Base-by-base conservation (phyloP, 2,329 filamentous ascomycete species). In the Orbilia ellipsospora region DNA sequence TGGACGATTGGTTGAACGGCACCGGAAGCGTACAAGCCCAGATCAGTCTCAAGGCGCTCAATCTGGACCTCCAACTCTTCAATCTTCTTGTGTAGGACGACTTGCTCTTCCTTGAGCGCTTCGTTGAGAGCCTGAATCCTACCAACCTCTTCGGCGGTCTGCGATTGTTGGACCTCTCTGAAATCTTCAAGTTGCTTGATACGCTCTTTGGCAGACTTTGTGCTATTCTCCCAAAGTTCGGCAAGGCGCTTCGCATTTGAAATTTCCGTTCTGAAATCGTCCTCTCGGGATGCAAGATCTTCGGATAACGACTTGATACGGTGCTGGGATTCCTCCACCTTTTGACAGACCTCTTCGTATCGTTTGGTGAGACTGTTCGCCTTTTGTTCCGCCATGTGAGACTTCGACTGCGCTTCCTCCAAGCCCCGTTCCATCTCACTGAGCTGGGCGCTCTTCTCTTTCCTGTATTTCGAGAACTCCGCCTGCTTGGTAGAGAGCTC, bases 391-490 rank as follows among this genome's bases (percentile, higher is more conserved):
- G 78, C 77, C 66, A 78, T 78, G 20, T 80, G 93, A 62, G 93
- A 87, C 36, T 88, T 90, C 18, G 91, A 90, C 77, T 87, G 90
- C 52, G 91, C 89, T 78, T 99, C 95, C 79, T 98, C 94, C 78
- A 94, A 92, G 75, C 91, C 88, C 63, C 93, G 91, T 82, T 97
- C 92, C 28, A 99, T 88, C 80, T 96, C 92, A 7, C 93, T 88
- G 79, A 98, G 92, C 45, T 92, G 91, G 0, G 93, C 90, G 77
- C 92, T 92, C 86, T 97, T 98, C 81, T 99, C 95, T 81, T 97
- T 98, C 77, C 95, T 89, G 83, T 92, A 94, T 80, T 94, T 97
- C 78, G 94, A 88, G 56, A 93, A 89, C 81, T 99, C 95, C 7
- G 90, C 88, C 77, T 88, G 90, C 84, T 97, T 96, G 0, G 92